phyloP scores from a whole-genome alignment of 768 basidiomycete genomes.

The Boletus vinaceobasis region DNA sequence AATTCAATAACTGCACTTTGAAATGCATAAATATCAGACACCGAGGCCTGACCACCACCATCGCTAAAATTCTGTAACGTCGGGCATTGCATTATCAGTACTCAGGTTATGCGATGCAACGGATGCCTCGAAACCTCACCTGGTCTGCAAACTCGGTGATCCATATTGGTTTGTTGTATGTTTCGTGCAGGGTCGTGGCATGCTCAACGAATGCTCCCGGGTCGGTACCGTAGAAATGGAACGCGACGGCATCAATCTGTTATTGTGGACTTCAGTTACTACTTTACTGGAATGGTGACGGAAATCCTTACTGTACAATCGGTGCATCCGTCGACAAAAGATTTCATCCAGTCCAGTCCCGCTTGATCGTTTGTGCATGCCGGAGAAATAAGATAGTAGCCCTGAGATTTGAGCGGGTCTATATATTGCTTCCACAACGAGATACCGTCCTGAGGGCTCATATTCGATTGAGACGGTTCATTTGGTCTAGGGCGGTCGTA shows the following conservation, averaged over 20 bases:
- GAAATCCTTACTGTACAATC: constrained; percentile 48
- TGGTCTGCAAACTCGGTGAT: constrained; percentile 74
- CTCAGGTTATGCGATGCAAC: background rate
- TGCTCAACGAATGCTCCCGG: constrained; percentile 50
- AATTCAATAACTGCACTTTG: constrained; percentile 42
- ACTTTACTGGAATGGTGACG: background rate
- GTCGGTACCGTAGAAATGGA: constrained; percentile 70
- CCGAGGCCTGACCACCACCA: constrained; percentile 37
- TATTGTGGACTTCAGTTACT: background rate
- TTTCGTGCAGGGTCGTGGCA: constrained; percentile 45
- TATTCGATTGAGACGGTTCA: constrained; percentile 58
- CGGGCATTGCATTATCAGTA: background rate
- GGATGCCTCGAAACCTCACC: constrained; percentile 30
- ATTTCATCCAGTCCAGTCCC: constrained; percentile 64
- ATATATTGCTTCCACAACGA: constrained; percentile 63
- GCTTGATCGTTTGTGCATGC: constrained; percentile 62
- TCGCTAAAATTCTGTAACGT: constrained; percentile 50
- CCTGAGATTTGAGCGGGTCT: constrained; percentile 53
- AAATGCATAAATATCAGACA: constrained; percentile 45
- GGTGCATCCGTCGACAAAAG: constrained; percentile 52
- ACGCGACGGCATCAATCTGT: constrained; percentile 57
- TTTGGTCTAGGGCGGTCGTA: constrained; percentile 54
- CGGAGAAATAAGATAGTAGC: constrained; percentile 64
- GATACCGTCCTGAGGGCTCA: constrained; percentile 52
- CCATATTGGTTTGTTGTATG: constrained; percentile 48